Evolutionary conservation across 768 basidiomycete genomes (phyloP), one percentile per base, ranked within the genome.

Genomic region (Mrakia gelida): DNA sequence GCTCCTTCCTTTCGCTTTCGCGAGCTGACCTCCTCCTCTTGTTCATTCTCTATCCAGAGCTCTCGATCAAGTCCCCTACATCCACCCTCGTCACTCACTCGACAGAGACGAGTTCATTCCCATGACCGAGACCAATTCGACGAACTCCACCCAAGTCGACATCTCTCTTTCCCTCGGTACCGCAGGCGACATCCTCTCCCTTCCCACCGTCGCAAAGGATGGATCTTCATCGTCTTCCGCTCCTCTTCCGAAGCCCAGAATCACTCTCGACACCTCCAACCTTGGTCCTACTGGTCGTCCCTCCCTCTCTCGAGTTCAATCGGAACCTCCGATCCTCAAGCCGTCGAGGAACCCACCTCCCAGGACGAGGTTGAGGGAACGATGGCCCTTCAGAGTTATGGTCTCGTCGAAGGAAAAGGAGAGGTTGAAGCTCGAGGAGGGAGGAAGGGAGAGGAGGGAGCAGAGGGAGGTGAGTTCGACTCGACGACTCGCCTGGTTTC

Each of bases 401-500:
- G 23, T 71, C 28, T 54, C 71, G 13, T 32, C 43, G 16, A 71
- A 71, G 71, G 43, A 30, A 16, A 71, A 26, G 63, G 63, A 34
- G 63, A 65, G 63, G 32, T 1, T 65, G 28, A 65, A 30, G 63
- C 4, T 28, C 15, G 71, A 71, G 71, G 71, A 71, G 15, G 71
- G 71, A 21, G 52, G 28, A 28, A 23, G 72, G 15, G 72, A 54
- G 38, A 73, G 52, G 72, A 73, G 56, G 28, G 72, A 73, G 23
- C 49, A 61, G 23, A 49, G n/a, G 68, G 68, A 71, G 68, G 45
- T 54, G 72, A 59, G 59, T 28, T 59, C 59, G n/a, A n/a, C n/a
- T 26, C 59, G n/a, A 59, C 59, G 45, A 45, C 9, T 7, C 59
- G n/a, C 1, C 59, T 54, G 52, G 2, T 15, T 15, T 4, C 59